Conservation (phyloP, 805 yeast genomes). For the Grigorovia jiainica region DNA sequence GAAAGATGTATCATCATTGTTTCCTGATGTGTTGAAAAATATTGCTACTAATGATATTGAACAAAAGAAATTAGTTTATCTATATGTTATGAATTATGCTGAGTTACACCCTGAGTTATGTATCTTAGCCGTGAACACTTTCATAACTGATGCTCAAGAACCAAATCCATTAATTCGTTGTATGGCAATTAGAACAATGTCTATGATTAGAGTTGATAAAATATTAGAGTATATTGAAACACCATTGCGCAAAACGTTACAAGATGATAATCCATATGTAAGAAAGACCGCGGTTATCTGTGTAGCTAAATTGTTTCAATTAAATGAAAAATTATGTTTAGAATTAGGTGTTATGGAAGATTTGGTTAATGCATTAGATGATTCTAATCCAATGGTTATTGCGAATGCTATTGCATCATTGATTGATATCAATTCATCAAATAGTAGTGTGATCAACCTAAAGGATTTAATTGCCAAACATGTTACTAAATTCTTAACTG, state of each 20-base stretch:
- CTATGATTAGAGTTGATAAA: conserved; percentile 90
- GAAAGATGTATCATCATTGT: conserved; percentile 86
- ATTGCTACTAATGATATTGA: conserved; percentile 94
- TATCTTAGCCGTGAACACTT: conserved; percentile 92
- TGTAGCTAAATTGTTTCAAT: conserved; percentile 88
- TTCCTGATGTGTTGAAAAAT: conserved; percentile 93
- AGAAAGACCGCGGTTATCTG: conserved; percentile 96
- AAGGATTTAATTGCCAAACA: conserved; percentile 29
- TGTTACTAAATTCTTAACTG: conserved; percentile 58
- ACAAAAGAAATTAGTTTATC: conserved; percentile 90
- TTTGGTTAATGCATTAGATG: conserved; percentile 60
- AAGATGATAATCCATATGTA: conserved; percentile 94
- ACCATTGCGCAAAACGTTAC: conserved; percentile 75
- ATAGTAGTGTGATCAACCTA: conserved; percentile 42
- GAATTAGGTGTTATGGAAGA: conserved; percentile 78
- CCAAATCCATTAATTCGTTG: conserved; percentile 95
- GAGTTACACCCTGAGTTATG: conserved; percentile 92
- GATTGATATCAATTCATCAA: conserved; percentile 69
- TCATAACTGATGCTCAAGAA: conserved; percentile 89
- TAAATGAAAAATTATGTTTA: conserved; percentile 68
- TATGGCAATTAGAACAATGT: conserved; percentile 96
- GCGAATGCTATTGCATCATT: conserved; percentile 87
- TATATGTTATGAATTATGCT: conserved; percentile 95
- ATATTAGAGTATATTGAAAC: conserved; percentile 91
- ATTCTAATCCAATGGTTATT: conserved; percentile 93